phyloP scores from a whole-genome alignment of 768 basidiomycete species.

The Roridomyces roridus region DNA sequence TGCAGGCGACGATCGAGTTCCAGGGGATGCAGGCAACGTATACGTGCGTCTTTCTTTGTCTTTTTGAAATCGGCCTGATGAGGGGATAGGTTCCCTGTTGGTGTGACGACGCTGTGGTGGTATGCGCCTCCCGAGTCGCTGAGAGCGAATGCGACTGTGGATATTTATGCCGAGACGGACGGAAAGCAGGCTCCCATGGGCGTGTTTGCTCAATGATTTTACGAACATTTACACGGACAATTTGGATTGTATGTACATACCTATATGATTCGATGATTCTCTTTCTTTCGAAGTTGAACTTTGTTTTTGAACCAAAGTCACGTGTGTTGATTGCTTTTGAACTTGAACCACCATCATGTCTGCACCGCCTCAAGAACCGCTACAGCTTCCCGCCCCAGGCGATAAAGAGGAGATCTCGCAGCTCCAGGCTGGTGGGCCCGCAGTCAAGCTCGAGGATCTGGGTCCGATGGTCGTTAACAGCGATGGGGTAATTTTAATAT shows the following conservation, averaged over 20 bases:
- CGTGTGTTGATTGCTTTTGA: too few relatives aligned
- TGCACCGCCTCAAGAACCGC: neutral
- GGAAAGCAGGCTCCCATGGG: conserved; percentile 21
- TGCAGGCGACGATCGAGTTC: conserved; percentile 67
- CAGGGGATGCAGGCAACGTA: conserved; percentile 68
- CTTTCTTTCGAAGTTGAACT: neutral
- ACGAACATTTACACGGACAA: neutral
- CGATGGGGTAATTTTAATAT: conserved; percentile 60
- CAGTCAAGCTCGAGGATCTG: conserved; percentile 60
- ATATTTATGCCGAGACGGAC: conserved; percentile 20
- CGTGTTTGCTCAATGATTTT: conserved; percentile 5
- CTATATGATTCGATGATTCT: neutral
- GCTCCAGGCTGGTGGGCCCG: conserved; percentile 24
- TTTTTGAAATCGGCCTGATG: neutral
- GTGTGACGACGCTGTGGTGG: conserved; percentile 67
- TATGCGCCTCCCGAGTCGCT: conserved; percentile 37
- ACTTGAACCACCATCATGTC: too few relatives aligned
- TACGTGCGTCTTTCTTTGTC: conserved; percentile 38
- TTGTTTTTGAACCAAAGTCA: too few relatives aligned
- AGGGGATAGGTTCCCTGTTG: conserved; percentile 63
- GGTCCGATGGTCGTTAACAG: conserved; percentile 75
- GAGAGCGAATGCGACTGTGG: conserved; percentile 1
- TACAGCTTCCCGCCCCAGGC: conserved; percentile 6
- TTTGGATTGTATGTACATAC: neutral
- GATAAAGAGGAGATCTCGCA: conserved; percentile 3